A percentile compares a stretch with the other conserved stretches of the same genome.
These are phyloP conservation scores for Alisma plantagoaquatica DNA, from an alignment of 106 monocot species.

Conservation along the genomic window DNA sequence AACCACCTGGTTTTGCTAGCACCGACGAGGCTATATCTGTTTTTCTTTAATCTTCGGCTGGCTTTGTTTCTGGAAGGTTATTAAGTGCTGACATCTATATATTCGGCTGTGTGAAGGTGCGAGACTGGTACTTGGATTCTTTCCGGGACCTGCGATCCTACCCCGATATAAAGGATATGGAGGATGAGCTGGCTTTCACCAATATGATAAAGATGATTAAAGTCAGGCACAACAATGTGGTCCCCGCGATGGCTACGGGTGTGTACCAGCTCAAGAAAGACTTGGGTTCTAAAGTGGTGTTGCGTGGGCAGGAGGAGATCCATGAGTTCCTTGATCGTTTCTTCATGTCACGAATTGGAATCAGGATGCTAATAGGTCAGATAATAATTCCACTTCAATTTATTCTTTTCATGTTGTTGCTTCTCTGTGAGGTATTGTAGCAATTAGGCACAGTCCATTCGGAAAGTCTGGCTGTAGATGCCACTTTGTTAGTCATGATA, in stretches of 20 bases:
- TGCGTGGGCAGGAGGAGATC: slow-evolving; percentile 52
- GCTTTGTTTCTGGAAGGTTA: too few species aligned
- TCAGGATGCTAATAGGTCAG: slow-evolving; percentile 86
- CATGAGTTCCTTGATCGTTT: slow-evolving; percentile 92
- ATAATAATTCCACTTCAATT: too few species aligned
- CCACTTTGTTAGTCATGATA: too few species aligned
- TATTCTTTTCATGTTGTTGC: too few species aligned
- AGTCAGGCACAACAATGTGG: slow-evolving; percentile 92
- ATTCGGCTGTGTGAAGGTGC: too few species aligned
- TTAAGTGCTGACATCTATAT: too few species aligned
- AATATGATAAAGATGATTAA: slow-evolving; percentile 93
- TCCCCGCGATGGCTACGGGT: slow-evolving; percentile 84
- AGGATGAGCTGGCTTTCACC: slow-evolving; percentile 67
- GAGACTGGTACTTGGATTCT: slow-evolving; percentile 90
- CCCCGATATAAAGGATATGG: slow-evolving; percentile 45
- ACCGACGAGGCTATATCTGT: too few species aligned
- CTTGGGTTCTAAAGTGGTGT: slow-evolving; percentile 27
- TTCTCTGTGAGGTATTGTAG: too few species aligned
- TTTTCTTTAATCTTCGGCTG: too few species aligned
- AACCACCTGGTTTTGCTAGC: too few species aligned
- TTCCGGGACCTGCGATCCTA: slow-evolving; percentile 78
- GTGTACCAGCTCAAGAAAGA: slow-evolving; percentile 82
- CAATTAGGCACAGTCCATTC: too few species aligned
- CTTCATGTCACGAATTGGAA: slow-evolving; percentile 91
- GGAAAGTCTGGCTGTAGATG: too few species aligned